Percentiles rank a stretch among this genome's conserved stretches.
These are phyloP conservation scores for Platanthera guangdongensis DNA, from an alignment of 106 monocot genomes.

Conservation along the genomic window DNA sequence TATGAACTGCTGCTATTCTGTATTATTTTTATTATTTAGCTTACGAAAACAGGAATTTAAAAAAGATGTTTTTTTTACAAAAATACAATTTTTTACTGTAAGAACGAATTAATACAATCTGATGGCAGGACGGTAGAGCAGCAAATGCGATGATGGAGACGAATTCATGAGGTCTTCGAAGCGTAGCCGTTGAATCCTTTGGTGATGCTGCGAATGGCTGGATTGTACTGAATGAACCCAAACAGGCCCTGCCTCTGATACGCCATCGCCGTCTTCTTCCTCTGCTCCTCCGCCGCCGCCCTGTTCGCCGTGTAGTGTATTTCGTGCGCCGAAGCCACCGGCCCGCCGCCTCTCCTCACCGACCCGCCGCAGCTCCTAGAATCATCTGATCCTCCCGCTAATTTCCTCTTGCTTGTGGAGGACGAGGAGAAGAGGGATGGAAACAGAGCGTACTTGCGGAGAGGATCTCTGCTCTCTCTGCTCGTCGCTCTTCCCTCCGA, in stretches of 20 bases:
- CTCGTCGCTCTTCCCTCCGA: conserved; percentile 29
- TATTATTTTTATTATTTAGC: too few relatives aligned
- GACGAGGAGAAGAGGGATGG: conserved; percentile 4
- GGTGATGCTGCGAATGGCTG: conserved; percentile 22
- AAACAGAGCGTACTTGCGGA: conserved; percentile 25
- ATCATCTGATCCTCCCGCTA: conserved; percentile 3
- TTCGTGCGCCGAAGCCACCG: conserved; percentile 7
- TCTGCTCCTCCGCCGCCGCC: conserved; percentile 17
- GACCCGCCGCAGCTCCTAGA: conserved; percentile 3
- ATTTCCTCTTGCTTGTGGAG: neutral
- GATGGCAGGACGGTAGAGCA: too few relatives aligned
- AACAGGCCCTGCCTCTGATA: conserved; percentile 29
- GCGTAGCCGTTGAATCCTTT: conserved; percentile 12
- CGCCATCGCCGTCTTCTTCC: conserved; percentile 38
- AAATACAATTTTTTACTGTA: too few relatives aligned
- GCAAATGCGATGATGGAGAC: too few relatives aligned
- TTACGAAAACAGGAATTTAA: too few relatives aligned
- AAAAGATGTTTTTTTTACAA: too few relatives aligned
- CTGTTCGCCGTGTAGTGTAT: conserved; percentile 18
- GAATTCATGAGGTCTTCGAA: neutral
- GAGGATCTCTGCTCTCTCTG: conserved; percentile 29
- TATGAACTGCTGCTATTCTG: too few relatives aligned
- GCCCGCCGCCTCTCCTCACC: conserved; percentile 1
- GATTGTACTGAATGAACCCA: conserved; percentile 36
- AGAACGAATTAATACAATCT: too few relatives aligned